Base-by-base conservation (phyloP, 1,284 basidiomycete species). In the Hypsizygus ulmarius region DNA sequence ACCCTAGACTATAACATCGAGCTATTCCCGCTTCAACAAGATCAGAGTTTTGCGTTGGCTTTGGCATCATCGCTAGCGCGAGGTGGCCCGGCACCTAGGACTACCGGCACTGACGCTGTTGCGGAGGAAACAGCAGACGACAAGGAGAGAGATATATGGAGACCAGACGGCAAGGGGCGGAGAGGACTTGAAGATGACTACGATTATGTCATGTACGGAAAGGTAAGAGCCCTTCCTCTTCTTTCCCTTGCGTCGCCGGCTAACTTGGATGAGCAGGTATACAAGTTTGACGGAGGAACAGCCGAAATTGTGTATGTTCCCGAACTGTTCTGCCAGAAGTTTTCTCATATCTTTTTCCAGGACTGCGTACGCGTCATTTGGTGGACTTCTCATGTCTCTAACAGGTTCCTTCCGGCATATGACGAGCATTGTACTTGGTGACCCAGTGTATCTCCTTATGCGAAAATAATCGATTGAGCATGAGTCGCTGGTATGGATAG, bases 151-250 rank as follows among this genome's bases (percentile, higher is more conserved):
- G 79, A 90, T 62, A 80, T 90, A 41, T 94, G 94, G 92, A 72
- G 94, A 66, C 90, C 93, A 64, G 88, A 93, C 70, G 82, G 90
- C 45, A 91, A 90, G 68, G 88, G 91, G 3, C 78, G 82, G 57
- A 76, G 87, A 63, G 95, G 95, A 0, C 67, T 99, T 27, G 95
- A 97, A 54, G 91, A 94, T 52, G 95, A 98, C 59, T 99, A 93
- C 62, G 96, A 98, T 64, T 99, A 99, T 74, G 96, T 99, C 56
- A 97, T 98, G 95, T 94, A 93, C 65, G 96, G 96, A 37, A 98
- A 97, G 83, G 92, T 94, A 58, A 50, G 49, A 14, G 32, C 43
- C 42, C 25, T 37, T 39, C 25, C 36, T 35, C 16, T 30, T n/a
- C 6, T 33, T 27, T 18, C 30, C n/a, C 47, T 28, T 36, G 39